Evolutionary conservation across 495 filamentous ascomycete species (phyloP), one percentile per base, ranked within the genome.

Genomic region (Aspergillus asperescens): DNA sequence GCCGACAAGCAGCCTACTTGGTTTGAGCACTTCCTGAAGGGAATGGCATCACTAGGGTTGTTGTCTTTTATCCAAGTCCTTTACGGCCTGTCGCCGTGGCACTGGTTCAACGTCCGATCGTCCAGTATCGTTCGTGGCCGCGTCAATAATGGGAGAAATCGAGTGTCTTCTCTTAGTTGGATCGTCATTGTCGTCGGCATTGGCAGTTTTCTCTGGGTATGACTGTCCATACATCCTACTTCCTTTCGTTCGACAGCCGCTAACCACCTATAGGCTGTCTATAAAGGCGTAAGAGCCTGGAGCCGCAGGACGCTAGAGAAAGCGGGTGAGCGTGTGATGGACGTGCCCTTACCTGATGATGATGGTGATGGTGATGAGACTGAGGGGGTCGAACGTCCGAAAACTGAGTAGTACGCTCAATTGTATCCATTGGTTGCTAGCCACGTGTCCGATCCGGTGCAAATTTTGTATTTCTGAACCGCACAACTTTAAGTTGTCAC

Each of bases 401-500:
- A 54, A 27, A 40, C 51, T 12, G 51, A 54, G 12, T 54, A 40
- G 39, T 35, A 1, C 35, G 24, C 15, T 8, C 41, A 16, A 22
- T 31, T 41, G 22, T 24, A 23, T 41, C 9, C 18, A 15, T 19
- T 24, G 18, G 15, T 24, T 32, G 12, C 20, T 9, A 9, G 23
- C 15, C 18, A n/a, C 24, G 19, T 5, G 15, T 18, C 29, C 20
- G 9, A 15, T 15, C 9, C 24, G 12, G 10, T 20, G 20, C 29
- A 35, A 12, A 24, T 35, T 16, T 4, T 35, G 32, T 35, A 35
- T 3, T 7, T 5, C 15, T 3, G 32, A 28, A 20, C 25, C 67
- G 89, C 89, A 90, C 86, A 84, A 87, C 84, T 84, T 93, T 94
- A 81, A 96, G 90, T 90, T 94, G 85, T 76, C 90, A 88, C 81